Evolutionary conservation across 208 protist species (phyloP).

Genomic region (Angomonas ambiguus): DNA sequence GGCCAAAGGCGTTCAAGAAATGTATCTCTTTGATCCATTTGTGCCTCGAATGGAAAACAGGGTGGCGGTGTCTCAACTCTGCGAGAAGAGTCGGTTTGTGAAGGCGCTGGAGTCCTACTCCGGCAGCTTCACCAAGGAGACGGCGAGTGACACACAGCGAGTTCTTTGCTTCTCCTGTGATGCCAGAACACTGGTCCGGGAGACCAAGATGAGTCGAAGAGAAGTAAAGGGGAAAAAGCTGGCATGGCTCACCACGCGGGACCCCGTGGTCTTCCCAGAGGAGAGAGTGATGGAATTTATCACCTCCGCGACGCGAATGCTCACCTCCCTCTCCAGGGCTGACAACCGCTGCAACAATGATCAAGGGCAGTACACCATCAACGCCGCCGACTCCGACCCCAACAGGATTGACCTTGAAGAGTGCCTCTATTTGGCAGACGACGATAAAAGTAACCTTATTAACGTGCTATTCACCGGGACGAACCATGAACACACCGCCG

Average conservation of each 20-base stretch:
- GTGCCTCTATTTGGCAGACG: not conserved
- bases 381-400: not conserved
- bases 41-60: not conserved
- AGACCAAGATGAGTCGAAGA: not conserved
- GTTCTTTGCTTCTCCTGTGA: not conserved
- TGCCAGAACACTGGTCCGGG: not conserved
- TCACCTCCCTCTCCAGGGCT: not conserved
- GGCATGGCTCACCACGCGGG: not conserved
- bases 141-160: not conserved
- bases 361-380: not conserved
- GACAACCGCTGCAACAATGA: not conserved
- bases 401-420: not conserved
- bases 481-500: not conserved
- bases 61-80: not conserved
- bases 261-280: not conserved
- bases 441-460: not conserved
- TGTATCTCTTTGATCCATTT: not conserved
- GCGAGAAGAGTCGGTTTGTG: not conserved
- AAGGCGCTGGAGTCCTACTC: not conserved
- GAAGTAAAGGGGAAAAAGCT: not conserved
- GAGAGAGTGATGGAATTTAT: not conserved
- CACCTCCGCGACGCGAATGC: not conserved
- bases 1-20: not conserved
- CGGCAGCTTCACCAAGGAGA: not conserved
- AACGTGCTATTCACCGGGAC: not conserved